Percentiles rank a stretch among this genome's conserved stretches.
Evolutionary conservation across 805 yeast genomes (phyloP).

Genomic region (Kuraishia molischiana): DNA sequence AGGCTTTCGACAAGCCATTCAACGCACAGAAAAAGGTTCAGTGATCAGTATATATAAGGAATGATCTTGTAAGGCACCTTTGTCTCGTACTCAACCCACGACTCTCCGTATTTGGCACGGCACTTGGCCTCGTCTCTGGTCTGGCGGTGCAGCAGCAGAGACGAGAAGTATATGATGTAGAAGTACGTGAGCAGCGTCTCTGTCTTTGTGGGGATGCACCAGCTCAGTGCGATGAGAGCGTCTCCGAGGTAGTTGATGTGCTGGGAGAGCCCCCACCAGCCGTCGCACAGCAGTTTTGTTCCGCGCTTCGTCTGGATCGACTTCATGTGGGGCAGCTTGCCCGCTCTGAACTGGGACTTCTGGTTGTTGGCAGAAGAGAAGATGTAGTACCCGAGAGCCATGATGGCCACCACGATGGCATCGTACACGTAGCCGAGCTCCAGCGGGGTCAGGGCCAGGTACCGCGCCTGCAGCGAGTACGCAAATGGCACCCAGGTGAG

Average conservation of each 20-base stretch:
- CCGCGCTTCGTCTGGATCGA: constrained; percentile 69
- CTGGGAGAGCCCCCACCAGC: constrained; percentile 94
- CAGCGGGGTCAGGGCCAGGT: constrained; percentile 54
- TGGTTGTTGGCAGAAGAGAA: constrained; percentile 81
- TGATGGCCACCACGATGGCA: constrained; percentile 33
- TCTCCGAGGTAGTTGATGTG: constrained; percentile 96
- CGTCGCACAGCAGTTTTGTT: constrained; percentile 72
- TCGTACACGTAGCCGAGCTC: constrained; percentile 35
- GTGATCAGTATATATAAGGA: constrained; percentile 68
- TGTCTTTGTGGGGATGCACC: constrained; percentile 88
- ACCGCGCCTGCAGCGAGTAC: constrained; percentile 80
- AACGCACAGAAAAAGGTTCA: constrained; percentile 38
- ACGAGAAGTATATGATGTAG: constrained; percentile 75
- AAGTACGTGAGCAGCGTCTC: constrained; percentile 79
- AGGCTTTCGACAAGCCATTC: constrained; percentile 67
- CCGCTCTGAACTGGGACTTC: constrained; percentile 75
- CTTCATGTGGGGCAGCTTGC: constrained; percentile 58
- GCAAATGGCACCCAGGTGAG: constrained; percentile 88
- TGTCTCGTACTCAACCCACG: constrained; percentile 77
- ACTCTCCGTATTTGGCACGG: constrained; percentile 70
- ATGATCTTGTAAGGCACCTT: constrained; percentile 83
- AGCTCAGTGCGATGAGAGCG: constrained; percentile 83
- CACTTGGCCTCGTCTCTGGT: constrained; percentile 89
- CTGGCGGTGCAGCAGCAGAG: constrained; percentile 81
- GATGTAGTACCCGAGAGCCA: constrained; percentile 61